phyloP scores from a whole-genome alignment of 192 early-diverging fungal species.

The Linnemannia hyalina region DNA sequence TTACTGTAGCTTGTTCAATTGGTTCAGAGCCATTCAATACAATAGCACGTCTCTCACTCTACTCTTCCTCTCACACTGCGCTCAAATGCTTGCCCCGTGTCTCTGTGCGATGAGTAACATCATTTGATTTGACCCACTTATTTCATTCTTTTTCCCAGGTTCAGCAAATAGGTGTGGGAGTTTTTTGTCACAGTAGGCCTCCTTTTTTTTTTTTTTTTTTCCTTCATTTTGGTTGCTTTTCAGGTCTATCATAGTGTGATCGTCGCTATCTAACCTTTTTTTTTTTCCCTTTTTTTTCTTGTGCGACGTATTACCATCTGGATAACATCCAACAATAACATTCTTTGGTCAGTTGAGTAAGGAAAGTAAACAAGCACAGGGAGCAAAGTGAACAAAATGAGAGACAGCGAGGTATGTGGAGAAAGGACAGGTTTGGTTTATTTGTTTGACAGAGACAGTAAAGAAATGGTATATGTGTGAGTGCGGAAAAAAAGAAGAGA shows the following conservation, averaged over 20 bases:
- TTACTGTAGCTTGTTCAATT: no score
- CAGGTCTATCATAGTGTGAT: not conserved
- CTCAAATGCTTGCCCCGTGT: no score
- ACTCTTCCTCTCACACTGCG: no score
- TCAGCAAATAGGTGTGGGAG: no score
- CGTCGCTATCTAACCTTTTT: not conserved
- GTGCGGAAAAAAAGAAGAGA: not conserved
- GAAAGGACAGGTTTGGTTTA: slow-evolving; percentile 7
- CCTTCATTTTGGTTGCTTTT: not conserved
- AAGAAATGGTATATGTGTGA: slow-evolving; percentile 4
- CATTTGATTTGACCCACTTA: no score
- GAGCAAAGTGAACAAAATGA: not conserved
- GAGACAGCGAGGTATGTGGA: not conserved
- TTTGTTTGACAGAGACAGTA: not conserved
- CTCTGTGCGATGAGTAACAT: no score
- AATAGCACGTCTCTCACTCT: no score
- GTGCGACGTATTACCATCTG: not conserved
- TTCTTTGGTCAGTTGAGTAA: not conserved
- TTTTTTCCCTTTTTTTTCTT: slow-evolving; percentile 10
- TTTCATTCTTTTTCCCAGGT: no score
- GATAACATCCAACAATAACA: not conserved
- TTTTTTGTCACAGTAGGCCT: no score
- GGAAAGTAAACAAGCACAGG: not conserved
- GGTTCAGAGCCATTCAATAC: no score
- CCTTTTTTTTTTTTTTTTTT: not conserved